phyloP scores from a whole-genome alignment of 768 basidiomycete genomes.

The Cystobasidium ongulense region DNA sequence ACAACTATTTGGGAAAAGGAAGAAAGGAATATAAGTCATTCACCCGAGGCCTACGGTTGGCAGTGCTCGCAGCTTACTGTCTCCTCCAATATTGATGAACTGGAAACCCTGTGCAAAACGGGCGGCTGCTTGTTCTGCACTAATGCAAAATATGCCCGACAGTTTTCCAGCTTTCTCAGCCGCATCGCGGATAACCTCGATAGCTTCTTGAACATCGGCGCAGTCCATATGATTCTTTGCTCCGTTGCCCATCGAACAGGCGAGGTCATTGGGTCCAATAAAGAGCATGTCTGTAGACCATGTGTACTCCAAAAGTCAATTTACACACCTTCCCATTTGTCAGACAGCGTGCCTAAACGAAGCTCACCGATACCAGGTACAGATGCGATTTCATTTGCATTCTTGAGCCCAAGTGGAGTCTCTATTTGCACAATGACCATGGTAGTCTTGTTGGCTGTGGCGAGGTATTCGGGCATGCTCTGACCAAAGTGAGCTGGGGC shows the following conservation, averaged over 20 bases:
- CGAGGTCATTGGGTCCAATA: slow-evolving; percentile 46
- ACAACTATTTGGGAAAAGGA: neutral
- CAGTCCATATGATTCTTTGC: slow-evolving; percentile 41
- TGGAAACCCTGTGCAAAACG: slow-evolving; percentile 35
- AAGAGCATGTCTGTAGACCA: slow-evolving; percentile 42
- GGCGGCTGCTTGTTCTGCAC: slow-evolving; percentile 34
- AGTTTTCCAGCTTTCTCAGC: slow-evolving; percentile 45
- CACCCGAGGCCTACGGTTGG: neutral
- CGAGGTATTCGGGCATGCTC: slow-evolving; percentile 41
- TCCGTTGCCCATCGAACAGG: slow-evolving; percentile 42
- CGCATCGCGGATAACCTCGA: slow-evolving; percentile 43
- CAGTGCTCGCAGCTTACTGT: neutral
- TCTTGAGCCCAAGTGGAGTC: slow-evolving; percentile 42
- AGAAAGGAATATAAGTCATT: neutral
- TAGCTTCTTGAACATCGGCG: slow-evolving; percentile 45
- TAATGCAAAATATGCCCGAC: slow-evolving; percentile 44
- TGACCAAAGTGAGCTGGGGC: slow-evolving; percentile 43
- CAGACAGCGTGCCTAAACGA: too few relatives aligned
- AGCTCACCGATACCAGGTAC: slow-evolving; percentile 42
- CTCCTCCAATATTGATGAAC: slow-evolving; percentile 25
- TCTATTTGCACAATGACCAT: slow-evolving; percentile 47
- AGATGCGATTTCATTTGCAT: slow-evolving; percentile 44
- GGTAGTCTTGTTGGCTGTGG: slow-evolving; percentile 41
- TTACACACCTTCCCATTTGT: neutral
- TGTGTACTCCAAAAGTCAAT: too few relatives aligned